Conservation (phyloP, 257 asterid species). For the Fraxinus cuspidata region DNA sequence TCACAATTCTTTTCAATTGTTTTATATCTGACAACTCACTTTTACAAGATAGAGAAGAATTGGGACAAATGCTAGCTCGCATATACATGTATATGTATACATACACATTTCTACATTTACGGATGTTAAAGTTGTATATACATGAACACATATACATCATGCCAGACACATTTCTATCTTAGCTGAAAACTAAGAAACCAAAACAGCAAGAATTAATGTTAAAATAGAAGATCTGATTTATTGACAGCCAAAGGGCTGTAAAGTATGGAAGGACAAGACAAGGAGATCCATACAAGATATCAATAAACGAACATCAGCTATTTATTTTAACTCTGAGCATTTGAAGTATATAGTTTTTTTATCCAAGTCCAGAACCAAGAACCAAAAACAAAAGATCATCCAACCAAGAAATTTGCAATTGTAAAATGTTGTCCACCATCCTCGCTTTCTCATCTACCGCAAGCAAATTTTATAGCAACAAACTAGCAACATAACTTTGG, state of each 20-base stretch:
- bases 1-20: neutral
- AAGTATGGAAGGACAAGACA: neutral
- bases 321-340: neutral
- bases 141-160: neutral
- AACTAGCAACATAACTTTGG: neutral
- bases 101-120: neutral
- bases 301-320: neutral
- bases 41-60: neutral
- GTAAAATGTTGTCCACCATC: conserved; percentile 1
- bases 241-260: neutral
- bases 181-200: neutral
- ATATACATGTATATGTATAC: neutral
- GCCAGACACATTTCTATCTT: neutral
- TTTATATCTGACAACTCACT: neutral
- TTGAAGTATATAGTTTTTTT: conserved; percentile 1
- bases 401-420: conserved; percentile 12
- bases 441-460: conserved; percentile 9
- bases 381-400: conserved; percentile 7
- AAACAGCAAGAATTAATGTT: neutral
- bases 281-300: neutral
- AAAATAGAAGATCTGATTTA: neutral
- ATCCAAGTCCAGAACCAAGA: conserved; percentile 11
- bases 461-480: neutral
- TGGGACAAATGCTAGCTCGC: neutral
- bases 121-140: neutral